Base-by-base conservation (phyloP, 306 rosid species). In the Pyrus pyrifolia region DNA sequence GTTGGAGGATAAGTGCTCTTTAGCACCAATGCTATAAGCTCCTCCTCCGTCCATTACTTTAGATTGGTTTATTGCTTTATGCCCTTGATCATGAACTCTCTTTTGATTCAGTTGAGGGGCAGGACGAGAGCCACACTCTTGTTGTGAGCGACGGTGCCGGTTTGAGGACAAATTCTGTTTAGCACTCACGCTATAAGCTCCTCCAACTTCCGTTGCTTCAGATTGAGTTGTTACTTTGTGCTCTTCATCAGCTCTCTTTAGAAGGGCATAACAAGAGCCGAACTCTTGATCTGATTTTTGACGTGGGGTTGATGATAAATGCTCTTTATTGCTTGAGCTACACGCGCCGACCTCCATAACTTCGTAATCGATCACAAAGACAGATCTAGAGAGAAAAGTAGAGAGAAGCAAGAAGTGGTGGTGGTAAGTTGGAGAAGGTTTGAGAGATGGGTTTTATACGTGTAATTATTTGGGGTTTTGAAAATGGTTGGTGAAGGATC, bases 401-500 rank as follows among this genome's bases (percentile, higher is more conserved):
- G 11, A 58, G 49, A 23, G 38, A 8, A 19, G 42, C 2, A 19
- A 40, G 45, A 4, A 3, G 46, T 9, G 49, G 49, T 19, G 25
- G n/a, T 35, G 66, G 9, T 5, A 18, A 15, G 18, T 57, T 14
- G 46, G 46, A 35, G 67, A 72, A 58, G 67, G 31, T 13, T 59
- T 55, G 62, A 17, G 74, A 22, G 7, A 53, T 14, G 18, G 14
- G 6, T 29, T 22, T 15, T 21, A 31, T 52, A n/a, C 23, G 31
- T 4, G 29, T n/a, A 57, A 5, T 49, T 21, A 12, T 51, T 74
- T 31, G 46, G 58, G 52, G 9, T 70, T 49, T 23, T 57, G 11
- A 23, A 14, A 72, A 42, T 60, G 81, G 84, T 64, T 74, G 89
- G 83, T 77, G 79, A 82, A 68, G 83, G 63, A 71, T 73, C 52